Conservation (phyloP, 192 early-diverging fungal genomes). For the Phycomyces nitens region DNA sequence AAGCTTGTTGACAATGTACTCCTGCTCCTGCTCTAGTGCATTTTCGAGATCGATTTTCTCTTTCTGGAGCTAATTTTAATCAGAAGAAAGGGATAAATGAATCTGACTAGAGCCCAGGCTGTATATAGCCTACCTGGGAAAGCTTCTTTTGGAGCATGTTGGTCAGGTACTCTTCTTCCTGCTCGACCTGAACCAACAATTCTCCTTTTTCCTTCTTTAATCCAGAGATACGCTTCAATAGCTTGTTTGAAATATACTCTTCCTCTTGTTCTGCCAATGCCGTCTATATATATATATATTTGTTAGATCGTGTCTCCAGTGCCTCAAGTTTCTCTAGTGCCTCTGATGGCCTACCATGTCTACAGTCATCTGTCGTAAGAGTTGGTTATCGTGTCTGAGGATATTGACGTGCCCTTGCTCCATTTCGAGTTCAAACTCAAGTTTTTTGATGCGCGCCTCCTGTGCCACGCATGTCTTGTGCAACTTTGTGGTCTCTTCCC, state of each 20-base stretch:
- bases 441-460: slow-evolving; percentile 45
- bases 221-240: slow-evolving; percentile 68
- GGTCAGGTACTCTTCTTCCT: slow-evolving; percentile 78
- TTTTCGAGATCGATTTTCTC: slow-evolving; percentile 91
- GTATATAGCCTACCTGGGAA: slow-evolving; percentile 38
- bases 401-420: slow-evolving; percentile 61
- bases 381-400: slow-evolving; percentile 56
- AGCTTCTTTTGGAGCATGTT: slow-evolving; percentile 77
- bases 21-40: slow-evolving; percentile 88
- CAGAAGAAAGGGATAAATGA: neutral
- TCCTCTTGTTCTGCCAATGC: slow-evolving; percentile 60
- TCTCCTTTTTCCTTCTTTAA: slow-evolving; percentile 80
- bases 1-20: slow-evolving; percentile 86
- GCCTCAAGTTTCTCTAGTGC: neutral
- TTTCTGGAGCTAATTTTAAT: slow-evolving; percentile 58
- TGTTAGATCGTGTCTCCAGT: neutral
- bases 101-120: neutral
- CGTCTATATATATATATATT: slow-evolving; percentile 31
- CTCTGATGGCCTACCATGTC: slow-evolving; percentile 40
- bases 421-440: slow-evolving; percentile 67
- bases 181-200: slow-evolving; percentile 70
- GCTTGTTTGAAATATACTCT: slow-evolving; percentile 75
- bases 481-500: slow-evolving; percentile 10
- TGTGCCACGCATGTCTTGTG: slow-evolving; percentile 21
- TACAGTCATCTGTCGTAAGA: slow-evolving; percentile 52